These are phyloP conservation scores for Paspalum notatum DNA, from an alignment of 176 grass and related monocot genomes.

Conservation along the genomic window DNA sequence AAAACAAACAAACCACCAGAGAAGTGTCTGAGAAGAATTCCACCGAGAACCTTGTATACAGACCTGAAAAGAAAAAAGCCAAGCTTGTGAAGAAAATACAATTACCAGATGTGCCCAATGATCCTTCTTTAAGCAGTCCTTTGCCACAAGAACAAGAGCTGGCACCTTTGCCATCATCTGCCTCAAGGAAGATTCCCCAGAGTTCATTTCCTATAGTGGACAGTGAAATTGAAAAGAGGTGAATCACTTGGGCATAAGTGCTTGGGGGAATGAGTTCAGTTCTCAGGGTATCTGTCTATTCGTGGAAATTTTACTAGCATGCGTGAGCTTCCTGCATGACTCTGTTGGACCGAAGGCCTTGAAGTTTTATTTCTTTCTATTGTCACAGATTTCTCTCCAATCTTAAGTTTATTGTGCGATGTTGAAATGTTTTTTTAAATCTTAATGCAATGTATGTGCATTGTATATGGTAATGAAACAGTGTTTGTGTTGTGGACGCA, in stretches of 20 bases:
- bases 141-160: slow-evolving; percentile 33
- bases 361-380: slow-evolving; percentile 16
- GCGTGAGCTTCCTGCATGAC: background rate
- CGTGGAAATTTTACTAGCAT: background rate
- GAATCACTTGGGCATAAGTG: slow-evolving; percentile 47
- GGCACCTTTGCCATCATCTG: slow-evolving; percentile 25
- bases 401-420: background rate
- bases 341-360: background rate
- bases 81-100: slow-evolving; percentile 23
- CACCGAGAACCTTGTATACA: slow-evolving; percentile 13
- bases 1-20: background rate
- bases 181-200: slow-evolving; percentile 29
- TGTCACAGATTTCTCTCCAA: background rate
- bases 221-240: slow-evolving; percentile 68
- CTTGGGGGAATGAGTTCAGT: background rate
- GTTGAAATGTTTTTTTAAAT: slow-evolving; percentile 4
- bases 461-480: slow-evolving; percentile 3
- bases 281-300: background rate
- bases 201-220: slow-evolving; percentile 74
- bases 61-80: slow-evolving; percentile 39
- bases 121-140: slow-evolving; percentile 25
- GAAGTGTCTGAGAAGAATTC: slow-evolving; percentile 30
- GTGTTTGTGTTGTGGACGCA: no score
- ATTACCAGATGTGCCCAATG: slow-evolving; percentile 19
- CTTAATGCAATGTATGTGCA: slow-evolving; percentile 11